These are phyloP conservation scores for Chloromonas sp. DNA, from an alignment of 163 green algal species.

Conservation along the genomic window DNA sequence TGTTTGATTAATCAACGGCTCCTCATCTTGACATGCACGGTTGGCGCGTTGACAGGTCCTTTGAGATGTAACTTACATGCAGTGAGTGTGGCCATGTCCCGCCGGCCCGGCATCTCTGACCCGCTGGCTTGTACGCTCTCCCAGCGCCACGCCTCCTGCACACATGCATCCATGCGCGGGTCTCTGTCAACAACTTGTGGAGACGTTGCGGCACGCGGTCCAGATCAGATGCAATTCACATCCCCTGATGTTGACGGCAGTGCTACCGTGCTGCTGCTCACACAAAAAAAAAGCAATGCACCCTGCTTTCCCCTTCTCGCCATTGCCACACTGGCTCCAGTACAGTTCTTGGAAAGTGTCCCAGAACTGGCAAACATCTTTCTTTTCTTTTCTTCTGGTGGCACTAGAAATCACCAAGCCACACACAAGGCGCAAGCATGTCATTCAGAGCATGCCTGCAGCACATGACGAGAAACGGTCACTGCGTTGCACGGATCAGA, in stretches of 20 bases:
- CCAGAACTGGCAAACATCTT: too few species aligned
- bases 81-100: slow-evolving; percentile 45
- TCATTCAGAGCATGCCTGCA: neutral
- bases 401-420: too few species aligned
- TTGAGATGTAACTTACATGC: neutral
- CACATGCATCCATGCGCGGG: neutral
- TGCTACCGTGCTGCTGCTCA: too few species aligned
- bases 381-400: too few species aligned
- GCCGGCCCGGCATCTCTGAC: slow-evolving; percentile 8
- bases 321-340: too few species aligned
- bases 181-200: neutral
- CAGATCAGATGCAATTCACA: neutral
- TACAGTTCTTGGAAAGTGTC: too few species aligned
- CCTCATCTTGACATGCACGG: neutral
- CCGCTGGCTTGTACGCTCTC: slow-evolving; percentile 9
- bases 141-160: slow-evolving; percentile 38
- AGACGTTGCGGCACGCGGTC: neutral
- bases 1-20: neutral
- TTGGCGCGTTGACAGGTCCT: neutral
- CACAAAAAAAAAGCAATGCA: too few species aligned
- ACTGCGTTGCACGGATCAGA: neutral
- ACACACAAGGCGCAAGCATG: neutral
- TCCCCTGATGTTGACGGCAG: too few species aligned
- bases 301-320: too few species aligned
- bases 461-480: neutral